A percentile compares a stretch with the other conserved stretches of the same genome.
Conservation (phyloP, 2,329 filamentous ascomycete species). For the Arthrobotrys entomopaga region DNA sequence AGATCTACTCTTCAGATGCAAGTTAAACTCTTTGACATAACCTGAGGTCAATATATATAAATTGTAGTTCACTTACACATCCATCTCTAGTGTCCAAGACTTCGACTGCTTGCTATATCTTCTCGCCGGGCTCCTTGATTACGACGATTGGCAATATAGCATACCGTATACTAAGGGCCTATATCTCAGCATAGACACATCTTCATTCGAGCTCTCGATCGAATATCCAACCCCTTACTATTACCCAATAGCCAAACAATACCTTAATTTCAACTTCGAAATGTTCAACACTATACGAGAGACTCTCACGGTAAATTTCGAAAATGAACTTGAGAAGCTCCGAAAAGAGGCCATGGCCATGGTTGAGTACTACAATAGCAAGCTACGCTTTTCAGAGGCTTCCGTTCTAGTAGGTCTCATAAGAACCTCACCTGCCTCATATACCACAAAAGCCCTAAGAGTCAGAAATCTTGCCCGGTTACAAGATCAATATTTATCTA, state of each 20-base stretch:
- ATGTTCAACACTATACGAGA: not conserved
- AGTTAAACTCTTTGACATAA: not conserved
- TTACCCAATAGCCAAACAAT: not conserved
- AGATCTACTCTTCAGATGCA: slow-evolving; percentile 9
- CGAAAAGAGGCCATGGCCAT: not conserved
- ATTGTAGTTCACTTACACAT: not conserved
- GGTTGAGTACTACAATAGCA: slow-evolving; percentile 22
- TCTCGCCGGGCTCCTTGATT: slow-evolving; percentile 24
- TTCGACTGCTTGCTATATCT: slow-evolving; percentile 32
- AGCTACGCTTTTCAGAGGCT: not conserved
- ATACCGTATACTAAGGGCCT: not conserved
- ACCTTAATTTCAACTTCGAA: slow-evolving; percentile 7
- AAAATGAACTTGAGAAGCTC: slow-evolving; percentile 11
- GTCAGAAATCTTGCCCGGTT: not conserved
- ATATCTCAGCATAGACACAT: not conserved
- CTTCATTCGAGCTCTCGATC: not conserved
- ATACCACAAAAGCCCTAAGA: slow-evolving; percentile 24
- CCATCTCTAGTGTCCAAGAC: slow-evolving; percentile 10
- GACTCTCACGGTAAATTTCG: slow-evolving; percentile 4
- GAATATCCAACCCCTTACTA: not conserved
- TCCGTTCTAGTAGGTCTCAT: slow-evolving; percentile 2
- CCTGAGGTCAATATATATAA: not conserved
- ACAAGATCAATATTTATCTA: not conserved
- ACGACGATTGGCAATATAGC: not conserved
- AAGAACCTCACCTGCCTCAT: slow-evolving; percentile 3